Evolutionary conservation across 495 filamentous ascomycete species (phyloP), one percentile per base, ranked within the genome.

Genomic region (Daldinia vernicosa): DNA sequence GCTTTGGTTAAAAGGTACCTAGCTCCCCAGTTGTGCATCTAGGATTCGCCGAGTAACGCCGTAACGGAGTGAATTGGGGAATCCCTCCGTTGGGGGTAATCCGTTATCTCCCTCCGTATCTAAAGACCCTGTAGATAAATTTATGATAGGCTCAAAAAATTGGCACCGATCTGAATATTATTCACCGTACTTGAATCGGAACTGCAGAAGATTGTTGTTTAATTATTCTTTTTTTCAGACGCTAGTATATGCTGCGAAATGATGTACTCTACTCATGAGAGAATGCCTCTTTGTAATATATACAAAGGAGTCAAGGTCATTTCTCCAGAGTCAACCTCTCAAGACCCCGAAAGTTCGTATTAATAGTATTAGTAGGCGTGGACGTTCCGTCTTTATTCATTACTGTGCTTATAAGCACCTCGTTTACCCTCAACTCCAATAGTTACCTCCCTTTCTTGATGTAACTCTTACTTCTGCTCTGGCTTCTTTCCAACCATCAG

Each of bases 401-500:
- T 66, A 66, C 35, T 54, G 61, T 73, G 70, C 70, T 51, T 61
- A 62, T 73, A 73, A 66, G 70, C 70, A 73, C 65, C 17, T 58
- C 30, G 24, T 11, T 50, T 67, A 27, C 24, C 47, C 39, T 51
- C 19, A 15, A 52, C 47, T 30, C 9, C 4, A 37, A 15, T 8
- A 30, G n/a, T 26, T 14, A 7, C 26, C 3, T 45, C 27, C 30
- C 14, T 6, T 39, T 19, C 19, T 6, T 60, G 14, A 6, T 12
- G 4, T 4, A 24, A 9, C 11, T 14, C 17, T 67, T 77, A 84
- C 70, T 47, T 47, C 43, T 82, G 74, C 47, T 71, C 71, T n/a
- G 95, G 93, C 85, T 99, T 99, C 82, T 93, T 88, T 39, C 88
- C 95, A 63, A 99, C 89, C 95, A 99, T 98, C 79, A 99, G 83